Conservation (phyloP, 1,284 basidiomycete species). For the Irpex lacteus region DNA sequence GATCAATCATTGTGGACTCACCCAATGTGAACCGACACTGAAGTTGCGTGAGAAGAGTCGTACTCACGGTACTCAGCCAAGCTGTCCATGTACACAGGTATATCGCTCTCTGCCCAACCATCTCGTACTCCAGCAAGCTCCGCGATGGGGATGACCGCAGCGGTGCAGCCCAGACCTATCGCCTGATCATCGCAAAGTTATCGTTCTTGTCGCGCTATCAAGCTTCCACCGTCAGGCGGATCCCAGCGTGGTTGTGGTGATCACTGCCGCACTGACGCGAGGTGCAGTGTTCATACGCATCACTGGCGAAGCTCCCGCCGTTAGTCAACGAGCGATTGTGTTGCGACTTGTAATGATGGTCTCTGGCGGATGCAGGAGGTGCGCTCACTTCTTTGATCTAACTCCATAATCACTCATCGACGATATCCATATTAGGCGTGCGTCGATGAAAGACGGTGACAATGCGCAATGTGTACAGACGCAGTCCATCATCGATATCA, state of each 20-base stretch:
- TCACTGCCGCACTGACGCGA: background rate
- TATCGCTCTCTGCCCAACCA: background rate
- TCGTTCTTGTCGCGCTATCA: background rate
- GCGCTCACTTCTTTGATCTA: background rate
- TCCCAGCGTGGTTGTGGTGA: background rate
- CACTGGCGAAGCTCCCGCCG: background rate
- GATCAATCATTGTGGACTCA: background rate
- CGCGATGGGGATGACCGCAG: background rate
- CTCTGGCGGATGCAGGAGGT: background rate
- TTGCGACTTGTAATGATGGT: background rate
- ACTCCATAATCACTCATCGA: background rate
- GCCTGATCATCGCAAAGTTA: background rate
- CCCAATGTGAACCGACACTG: background rate
- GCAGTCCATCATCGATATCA: background rate
- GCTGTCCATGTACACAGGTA: background rate
- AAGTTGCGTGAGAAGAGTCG: background rate
- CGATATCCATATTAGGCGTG: background rate
- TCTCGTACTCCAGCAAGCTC: background rate
- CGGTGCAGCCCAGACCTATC: background rate
- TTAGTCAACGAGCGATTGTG: background rate
- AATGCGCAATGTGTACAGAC: background rate
- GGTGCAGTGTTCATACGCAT: background rate
- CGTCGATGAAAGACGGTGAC: too few relatives aligned
- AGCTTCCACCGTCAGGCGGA: background rate
- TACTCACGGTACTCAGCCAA: background rate